phyloP scores from a whole-genome alignment of 148 eudicot genomes.

The Cornus controversa region DNA sequence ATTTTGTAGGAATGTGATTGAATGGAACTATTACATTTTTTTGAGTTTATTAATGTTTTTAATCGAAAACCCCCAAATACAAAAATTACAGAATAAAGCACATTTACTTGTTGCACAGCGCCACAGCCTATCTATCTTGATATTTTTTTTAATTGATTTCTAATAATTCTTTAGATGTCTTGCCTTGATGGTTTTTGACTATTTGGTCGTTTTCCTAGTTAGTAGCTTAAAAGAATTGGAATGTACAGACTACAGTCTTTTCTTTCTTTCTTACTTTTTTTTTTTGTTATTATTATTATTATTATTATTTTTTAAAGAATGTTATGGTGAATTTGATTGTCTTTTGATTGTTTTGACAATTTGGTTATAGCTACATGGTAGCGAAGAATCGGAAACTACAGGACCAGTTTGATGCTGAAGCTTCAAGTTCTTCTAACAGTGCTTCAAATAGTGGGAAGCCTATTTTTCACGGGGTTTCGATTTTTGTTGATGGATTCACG shows the following conservation, averaged over 20 bases:
- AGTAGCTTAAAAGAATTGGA: not conserved
- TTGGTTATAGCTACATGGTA: constrained; percentile 73
- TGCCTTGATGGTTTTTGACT: not conserved
- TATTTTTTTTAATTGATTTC: too few relatives aligned
- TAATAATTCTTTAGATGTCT: too few relatives aligned
- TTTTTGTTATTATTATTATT: too few relatives aligned
- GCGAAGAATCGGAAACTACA: constrained; percentile 87
- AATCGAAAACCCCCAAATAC: too few relatives aligned
- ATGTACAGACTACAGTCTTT: not conserved
- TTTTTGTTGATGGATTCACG: constrained; percentile 96
- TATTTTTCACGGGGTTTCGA: constrained; percentile 77
- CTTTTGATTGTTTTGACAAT: constrained; percentile 8
- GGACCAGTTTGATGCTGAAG: constrained; percentile 85
- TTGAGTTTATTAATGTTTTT: too few relatives aligned
- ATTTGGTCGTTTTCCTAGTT: not conserved
- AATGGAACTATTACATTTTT: too few relatives aligned
- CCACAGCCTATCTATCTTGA: too few relatives aligned
- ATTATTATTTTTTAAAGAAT: not conserved
- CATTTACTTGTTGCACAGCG: too few relatives aligned
- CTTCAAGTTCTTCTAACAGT: constrained; percentile 60
- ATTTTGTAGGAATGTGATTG: too few relatives aligned
- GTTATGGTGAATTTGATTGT: not conserved
- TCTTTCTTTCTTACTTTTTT: too few relatives aligned
- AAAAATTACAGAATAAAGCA: too few relatives aligned
- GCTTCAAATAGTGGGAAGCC: constrained; percentile 48